Base-by-base conservation (phyloP, 2,329 filamentous ascomycete species). In the Pseudocercospora fuligena region DNA sequence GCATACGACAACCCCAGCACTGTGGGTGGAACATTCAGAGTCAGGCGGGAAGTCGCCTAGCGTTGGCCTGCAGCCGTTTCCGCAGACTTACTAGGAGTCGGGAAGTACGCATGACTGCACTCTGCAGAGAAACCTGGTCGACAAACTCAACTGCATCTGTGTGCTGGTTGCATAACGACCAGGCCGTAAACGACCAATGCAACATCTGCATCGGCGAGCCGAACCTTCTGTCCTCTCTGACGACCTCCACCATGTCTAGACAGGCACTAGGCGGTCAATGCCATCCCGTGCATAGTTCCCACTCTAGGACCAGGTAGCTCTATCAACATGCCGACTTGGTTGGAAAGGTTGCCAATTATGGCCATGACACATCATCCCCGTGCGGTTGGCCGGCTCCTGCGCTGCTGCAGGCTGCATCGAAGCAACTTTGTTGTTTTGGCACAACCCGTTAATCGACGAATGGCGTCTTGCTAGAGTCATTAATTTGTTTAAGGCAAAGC, bases 31-130 rank as follows among this genome's bases (percentile, higher is more conserved):
- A 64, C 64, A 67, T 63, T 40, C 61, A 65, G 67, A 71, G 69
- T 71, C 69, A 69, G 60, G 69, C 69, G 65, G 65, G 64, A 67
- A 66, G 63, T 59, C 64, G 62, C 46, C 64, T 67, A 67, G 68
- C 65, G 69, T 64, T 67, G 64, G 66, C 66, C 67, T 70, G 68
- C 66, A 70, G 61, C 57, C 64, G 67, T 66, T 67, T 47, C 66
- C 54, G 63, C 66, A 66, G 60, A 67, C 60, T 63, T 66, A 43
- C 65, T 67, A 61, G 63, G 63, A 61, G 65, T 61, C 65, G 57
- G 60, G 66, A 64, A 68, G 66, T 58, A 69, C 68, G 67, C 67
- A 71, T 67, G 60, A 54, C 60, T 66, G 60, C 57, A 57, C 29
- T 65, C 64, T 69, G 69, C 69, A 65, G 33, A 47, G 47, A 63